Conservation (phyloP, 805 yeast species). For the Pichia ethanolica region DNA sequence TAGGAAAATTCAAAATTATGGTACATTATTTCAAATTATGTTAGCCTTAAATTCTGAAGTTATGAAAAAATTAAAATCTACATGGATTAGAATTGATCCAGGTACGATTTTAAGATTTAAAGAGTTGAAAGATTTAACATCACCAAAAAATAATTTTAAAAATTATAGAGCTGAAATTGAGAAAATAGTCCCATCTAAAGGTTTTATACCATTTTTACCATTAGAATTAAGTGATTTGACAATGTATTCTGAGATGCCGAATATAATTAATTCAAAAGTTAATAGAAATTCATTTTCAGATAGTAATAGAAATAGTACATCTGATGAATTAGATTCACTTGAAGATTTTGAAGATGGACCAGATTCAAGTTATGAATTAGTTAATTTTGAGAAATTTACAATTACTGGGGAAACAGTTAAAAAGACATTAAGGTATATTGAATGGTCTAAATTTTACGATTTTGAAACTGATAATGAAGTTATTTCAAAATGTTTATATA, state of each 20-base stretch:
- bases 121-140: conserved; percentile 60
- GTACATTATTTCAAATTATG: conserved; percentile 81
- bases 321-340: conserved; percentile 5
- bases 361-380: conserved; percentile 32
- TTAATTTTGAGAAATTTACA: conserved; percentile 74
- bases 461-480: conserved; percentile 52
- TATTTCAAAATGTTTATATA: conserved; percentile 76
- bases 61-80: conserved; percentile 50
- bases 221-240: conserved; percentile 77
- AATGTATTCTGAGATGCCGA: conserved; percentile 59
- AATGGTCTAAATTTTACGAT: conserved; percentile 70
- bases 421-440: conserved; percentile 70
- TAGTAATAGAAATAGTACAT: background rate
- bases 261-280: conserved; percentile 28
- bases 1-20: conserved; percentile 64
- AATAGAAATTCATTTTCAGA: background rate
- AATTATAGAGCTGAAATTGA: conserved; percentile 58
- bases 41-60: conserved; percentile 68
- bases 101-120: conserved; percentile 65
- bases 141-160: conserved; percentile 68
- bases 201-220: conserved; percentile 88
- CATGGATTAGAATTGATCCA: conserved; percentile 69
- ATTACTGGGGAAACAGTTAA: conserved; percentile 72
- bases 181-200: conserved; percentile 49
- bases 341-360: conserved; percentile 10